Evolutionary conservation across 345 rosid genomes (phyloP).

Genomic region (Angophora floribunda): DNA sequence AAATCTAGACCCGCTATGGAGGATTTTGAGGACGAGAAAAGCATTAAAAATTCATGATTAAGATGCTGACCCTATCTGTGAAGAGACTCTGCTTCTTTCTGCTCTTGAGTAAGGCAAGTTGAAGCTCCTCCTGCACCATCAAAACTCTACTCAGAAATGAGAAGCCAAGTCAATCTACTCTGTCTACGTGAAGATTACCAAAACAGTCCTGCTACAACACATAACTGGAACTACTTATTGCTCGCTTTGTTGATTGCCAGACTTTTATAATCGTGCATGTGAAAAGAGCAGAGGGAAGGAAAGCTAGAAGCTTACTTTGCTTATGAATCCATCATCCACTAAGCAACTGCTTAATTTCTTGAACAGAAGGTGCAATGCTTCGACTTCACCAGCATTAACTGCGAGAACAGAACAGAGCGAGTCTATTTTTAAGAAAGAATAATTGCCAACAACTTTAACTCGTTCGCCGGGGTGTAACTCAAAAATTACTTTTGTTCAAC

Average conservation of each 20-base stretch:
- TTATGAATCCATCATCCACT: conserved; percentile 42
- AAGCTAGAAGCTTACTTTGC: conserved; percentile 31
- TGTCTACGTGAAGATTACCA: background rate
- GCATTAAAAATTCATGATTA: background rate
- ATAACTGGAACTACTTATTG: background rate
- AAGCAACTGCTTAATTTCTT: conserved; percentile 53
- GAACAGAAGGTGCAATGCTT: conserved; percentile 46
- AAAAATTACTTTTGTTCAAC: background rate
- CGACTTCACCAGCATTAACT: conserved; percentile 50
- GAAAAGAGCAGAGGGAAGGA: background rate
- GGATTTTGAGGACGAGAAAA: background rate
- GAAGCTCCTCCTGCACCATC: conserved; percentile 58
- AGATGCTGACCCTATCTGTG: conserved; percentile 24
- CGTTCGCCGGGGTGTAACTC: background rate
- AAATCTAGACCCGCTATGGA: background rate
- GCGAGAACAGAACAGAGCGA: conserved; percentile 1
- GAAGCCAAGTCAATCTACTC: background rate
- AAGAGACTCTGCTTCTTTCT: conserved; percentile 37
- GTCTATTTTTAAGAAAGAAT: background rate
- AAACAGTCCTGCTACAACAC: background rate
- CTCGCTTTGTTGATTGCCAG: background rate
- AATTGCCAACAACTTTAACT: background rate
- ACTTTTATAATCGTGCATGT: background rate
- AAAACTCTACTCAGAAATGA: background rate
- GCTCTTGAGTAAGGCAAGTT: conserved; percentile 49